Base-by-base conservation (phyloP, 1,284 basidiomycete genomes). In the Trametes polyzona region DNA sequence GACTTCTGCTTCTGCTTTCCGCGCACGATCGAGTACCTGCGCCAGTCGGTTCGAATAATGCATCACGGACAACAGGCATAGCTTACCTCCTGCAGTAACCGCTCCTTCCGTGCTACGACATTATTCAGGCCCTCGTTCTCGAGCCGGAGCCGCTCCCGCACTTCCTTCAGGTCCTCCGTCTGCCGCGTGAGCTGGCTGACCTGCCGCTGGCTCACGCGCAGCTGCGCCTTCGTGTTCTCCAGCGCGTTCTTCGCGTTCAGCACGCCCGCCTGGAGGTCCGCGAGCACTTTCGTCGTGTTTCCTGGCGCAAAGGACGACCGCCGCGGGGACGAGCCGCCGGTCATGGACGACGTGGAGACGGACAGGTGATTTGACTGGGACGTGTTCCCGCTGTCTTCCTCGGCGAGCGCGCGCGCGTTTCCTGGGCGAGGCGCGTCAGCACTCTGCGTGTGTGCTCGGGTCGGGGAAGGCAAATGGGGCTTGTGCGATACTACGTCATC, bases 111-210 rank as follows among this genome's bases (percentile, higher is more conserved):
- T 24, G 90, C 83, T 10, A 95, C 86, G 16, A 94, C 92, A 63
- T 92, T 91, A 65, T 92, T 92, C 58, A 93, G 71, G 1, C 87
- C 87, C 70, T 95, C 93, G 67, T 93, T 94, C 73, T 95, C 93
- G 48, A 92, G 70, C 52, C 91, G 74, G 53, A 94, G 72, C 43
- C 93, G 78, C 68, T 93, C 90, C 60, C 93, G 81, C 1, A 85
- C 87, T 66, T 93, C 92, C 66, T 93, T 93, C 70, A 94, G 73
- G 71, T 95, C 93, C 69, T 95, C 93, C 40, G 85, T 87, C 71
- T 90, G 87, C 41, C 92, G 77, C 33, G 92, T 93, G 40, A 93
- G 74, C 70, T 89, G 87, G 39, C 91, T 88, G 10, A 92, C 87
- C 48, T 84, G 87, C 55, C 90, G 76, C 68, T 93, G 90, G n/a